Conservation (phyloP, 2,329 filamentous ascomycete species). For the Phoma herbarum region DNA sequence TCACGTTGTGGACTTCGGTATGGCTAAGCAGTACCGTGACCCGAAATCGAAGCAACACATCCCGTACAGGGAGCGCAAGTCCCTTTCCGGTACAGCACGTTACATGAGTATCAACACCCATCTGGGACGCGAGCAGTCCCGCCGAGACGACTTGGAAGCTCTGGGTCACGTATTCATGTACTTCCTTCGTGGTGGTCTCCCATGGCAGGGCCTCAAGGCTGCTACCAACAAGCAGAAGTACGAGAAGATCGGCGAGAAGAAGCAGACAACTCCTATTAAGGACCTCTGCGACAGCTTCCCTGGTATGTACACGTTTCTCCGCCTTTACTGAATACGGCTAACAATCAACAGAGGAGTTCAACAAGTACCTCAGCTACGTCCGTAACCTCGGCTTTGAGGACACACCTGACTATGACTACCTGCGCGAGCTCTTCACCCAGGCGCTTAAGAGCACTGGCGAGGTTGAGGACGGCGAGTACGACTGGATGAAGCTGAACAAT, state of each 20-base stretch:
- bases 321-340: conserved; percentile 31
- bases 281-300: conserved; percentile 96
- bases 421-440: conserved; percentile 95
- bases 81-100: conserved; percentile 91
- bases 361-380: conserved; percentile 96
- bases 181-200: conserved; percentile 71
- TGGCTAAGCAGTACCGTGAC: conserved; percentile 99
- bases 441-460: conserved; percentile 93
- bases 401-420: conserved; percentile 97
- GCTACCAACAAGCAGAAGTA: conserved; percentile 94
- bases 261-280: conserved; percentile 96
- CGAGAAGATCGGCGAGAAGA: conserved; percentile 99
- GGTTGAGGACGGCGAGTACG: conserved; percentile 97
- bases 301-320: conserved; percentile 55
- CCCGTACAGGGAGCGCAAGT: conserved; percentile 95
- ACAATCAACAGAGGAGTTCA: conserved; percentile 78
- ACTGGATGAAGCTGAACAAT: conserved; percentile 99
- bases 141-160: conserved; percentile 94
- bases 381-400: conserved; percentile 98
- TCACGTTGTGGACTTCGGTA: conserved; percentile 98
- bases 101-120: conserved; percentile 99
- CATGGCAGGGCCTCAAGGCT: conserved; percentile 74
- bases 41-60: conserved; percentile 99
- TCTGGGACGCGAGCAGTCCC: conserved; percentile 92
- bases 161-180: conserved; percentile 76